Conservation (phyloP, 345 rosid genomes). For the Gossypium australe region DNA sequence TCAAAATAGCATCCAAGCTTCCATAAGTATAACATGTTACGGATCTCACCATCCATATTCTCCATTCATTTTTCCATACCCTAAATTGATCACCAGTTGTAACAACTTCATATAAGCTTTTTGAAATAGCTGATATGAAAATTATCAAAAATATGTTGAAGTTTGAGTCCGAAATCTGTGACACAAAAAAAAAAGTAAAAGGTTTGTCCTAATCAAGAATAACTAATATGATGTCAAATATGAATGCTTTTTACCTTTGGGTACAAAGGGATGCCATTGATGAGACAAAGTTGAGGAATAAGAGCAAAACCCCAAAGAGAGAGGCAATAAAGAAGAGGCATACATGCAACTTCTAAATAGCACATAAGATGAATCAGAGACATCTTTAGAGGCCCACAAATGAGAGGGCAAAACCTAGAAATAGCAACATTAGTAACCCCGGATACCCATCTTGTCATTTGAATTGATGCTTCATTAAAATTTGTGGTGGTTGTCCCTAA, state of each 20-base stretch:
- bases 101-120: conserved; percentile 26
- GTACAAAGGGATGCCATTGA: conserved; percentile 30
- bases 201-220: not conserved
- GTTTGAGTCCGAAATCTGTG: conserved; percentile 24
- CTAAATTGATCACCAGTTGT: conserved; percentile 15
- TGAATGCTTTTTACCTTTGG: conserved; percentile 27
- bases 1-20: conserved; percentile 24
- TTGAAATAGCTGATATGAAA: conserved; percentile 17
- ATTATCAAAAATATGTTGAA: conserved; percentile 21
- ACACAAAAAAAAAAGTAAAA: not conserved
- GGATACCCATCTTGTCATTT: conserved; percentile 33
- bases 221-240: too few relatives aligned
- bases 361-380: conserved; percentile 23
- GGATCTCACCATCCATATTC: conserved; percentile 40
- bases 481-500: conserved; percentile 28
- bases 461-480: conserved; percentile 23
- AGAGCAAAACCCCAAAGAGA: conserved; percentile 31
- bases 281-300: conserved; percentile 39
- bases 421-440: conserved; percentile 25
- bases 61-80: conserved; percentile 25
- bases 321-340: conserved; percentile 20
- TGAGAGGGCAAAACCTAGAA: conserved; percentile 36
- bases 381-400: conserved; percentile 28
- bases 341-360: conserved; percentile 15
- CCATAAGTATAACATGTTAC: conserved; percentile 24